phyloP scores from a whole-genome alignment of 495 filamentous ascomycete genomes.

The Penicillium lagena region DNA sequence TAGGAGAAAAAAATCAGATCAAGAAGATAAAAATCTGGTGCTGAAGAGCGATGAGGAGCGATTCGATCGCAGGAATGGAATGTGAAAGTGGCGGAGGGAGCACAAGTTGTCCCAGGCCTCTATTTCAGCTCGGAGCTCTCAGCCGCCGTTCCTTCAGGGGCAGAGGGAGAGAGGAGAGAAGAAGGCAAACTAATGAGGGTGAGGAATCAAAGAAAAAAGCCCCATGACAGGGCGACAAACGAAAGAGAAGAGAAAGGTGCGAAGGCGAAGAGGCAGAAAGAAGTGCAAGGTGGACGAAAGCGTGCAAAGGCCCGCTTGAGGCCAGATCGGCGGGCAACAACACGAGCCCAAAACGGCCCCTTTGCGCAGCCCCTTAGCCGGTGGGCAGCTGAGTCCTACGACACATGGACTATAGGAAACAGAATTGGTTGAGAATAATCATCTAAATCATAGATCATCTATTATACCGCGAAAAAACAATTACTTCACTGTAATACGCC shows the following conservation, averaged over 20 bases:
- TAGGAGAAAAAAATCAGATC: slow-evolving; percentile 2
- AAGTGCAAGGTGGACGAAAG: slow-evolving; percentile 24
- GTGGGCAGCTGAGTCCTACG: too few species aligned
- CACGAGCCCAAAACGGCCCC: slow-evolving; percentile 15
- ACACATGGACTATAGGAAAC: too few species aligned
- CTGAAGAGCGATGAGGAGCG: not conserved
- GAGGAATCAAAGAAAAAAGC: slow-evolving; percentile 19
- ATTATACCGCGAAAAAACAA: too few species aligned
- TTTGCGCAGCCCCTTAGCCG: not conserved
- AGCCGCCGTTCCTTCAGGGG: slow-evolving; percentile 1
- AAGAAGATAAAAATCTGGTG: not conserved
- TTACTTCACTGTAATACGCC: too few species aligned
- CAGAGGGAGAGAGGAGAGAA: too few species aligned
- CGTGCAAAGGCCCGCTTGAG: slow-evolving; percentile 23
- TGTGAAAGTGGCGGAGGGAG: not conserved
- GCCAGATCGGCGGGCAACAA: slow-evolving; percentile 27
- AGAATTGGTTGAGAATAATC: too few species aligned
- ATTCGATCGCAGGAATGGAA: not conserved
- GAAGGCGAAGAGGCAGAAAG: slow-evolving; percentile 14
- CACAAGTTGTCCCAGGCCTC: slow-evolving; percentile 8
- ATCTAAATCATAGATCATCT: too few species aligned
- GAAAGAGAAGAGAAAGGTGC: slow-evolving; percentile 15
- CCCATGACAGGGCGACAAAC: slow-evolving; percentile 30
- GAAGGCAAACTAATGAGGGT: slow-evolving; percentile 32
- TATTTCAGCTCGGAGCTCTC: slow-evolving; percentile 12